Evolutionary conservation across 176 grass and related monocot genomes (phyloP).

Genomic region (Oryza glumipatula): DNA sequence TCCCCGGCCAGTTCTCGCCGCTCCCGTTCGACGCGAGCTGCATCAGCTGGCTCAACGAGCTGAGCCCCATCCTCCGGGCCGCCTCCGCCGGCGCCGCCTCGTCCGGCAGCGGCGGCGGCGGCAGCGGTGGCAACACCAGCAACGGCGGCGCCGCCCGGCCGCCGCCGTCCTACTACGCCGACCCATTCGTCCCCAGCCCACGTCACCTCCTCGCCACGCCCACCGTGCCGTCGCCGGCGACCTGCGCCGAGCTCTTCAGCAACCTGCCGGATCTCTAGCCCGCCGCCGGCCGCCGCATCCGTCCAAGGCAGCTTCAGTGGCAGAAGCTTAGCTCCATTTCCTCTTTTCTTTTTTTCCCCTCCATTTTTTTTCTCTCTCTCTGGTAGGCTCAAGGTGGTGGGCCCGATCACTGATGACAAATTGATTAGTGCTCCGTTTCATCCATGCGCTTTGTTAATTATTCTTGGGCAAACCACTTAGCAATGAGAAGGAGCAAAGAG

Average conservation of each 20-base stretch:
- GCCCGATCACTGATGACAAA: constrained; percentile 21
- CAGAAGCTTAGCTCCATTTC: constrained; percentile 1
- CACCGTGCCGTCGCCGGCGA: constrained; percentile 66
- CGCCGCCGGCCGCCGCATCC: background rate
- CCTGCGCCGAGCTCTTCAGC: constrained; percentile 51
- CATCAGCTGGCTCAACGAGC: constrained; percentile 71
- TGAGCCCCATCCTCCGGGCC: constrained; percentile 67
- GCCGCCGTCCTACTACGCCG: constrained; percentile 54
- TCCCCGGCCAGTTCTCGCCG: constrained; percentile 71
- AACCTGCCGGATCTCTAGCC: constrained; percentile 49
- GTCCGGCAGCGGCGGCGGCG: background rate
- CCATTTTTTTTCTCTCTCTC: background rate
- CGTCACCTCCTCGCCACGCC: constrained; percentile 66
- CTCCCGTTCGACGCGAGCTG: constrained; percentile 58
- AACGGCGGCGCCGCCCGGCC: constrained; percentile 13
- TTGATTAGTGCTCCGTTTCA: constrained; percentile 30
- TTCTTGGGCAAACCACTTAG: constrained; percentile 9
- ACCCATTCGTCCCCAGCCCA: constrained; percentile 66
- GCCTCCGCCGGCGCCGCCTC: constrained; percentile 23
- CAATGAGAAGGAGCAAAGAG: too few relatives aligned
- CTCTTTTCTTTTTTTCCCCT: background rate
- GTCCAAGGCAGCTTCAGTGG: constrained; percentile 23
- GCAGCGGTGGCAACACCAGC: background rate
- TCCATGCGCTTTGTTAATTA: constrained; percentile 8
- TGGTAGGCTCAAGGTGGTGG: constrained; percentile 21